phyloP scores from a whole-genome alignment of 1,139 yeast genomes.

The Citeromyces siamensis region DNA sequence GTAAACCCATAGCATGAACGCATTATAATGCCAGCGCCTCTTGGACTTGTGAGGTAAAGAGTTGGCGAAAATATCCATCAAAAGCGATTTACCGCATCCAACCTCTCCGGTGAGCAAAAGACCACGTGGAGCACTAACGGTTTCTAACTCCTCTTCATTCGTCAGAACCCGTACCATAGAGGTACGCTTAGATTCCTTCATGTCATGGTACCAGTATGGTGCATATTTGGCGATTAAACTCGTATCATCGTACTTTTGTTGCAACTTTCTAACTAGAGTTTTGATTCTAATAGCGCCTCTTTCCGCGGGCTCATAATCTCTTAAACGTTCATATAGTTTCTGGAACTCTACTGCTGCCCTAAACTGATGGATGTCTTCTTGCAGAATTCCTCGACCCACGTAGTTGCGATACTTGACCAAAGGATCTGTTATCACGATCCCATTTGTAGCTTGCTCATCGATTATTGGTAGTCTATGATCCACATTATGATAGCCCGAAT shows the following conservation, averaged over 20 bases:
- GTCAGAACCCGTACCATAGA: constrained; percentile 36
- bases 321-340: constrained; percentile 42
- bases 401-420: constrained; percentile 41
- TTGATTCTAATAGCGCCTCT: constrained; percentile 35
- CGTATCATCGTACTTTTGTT: constrained; percentile 11
- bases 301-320: constrained; percentile 47
- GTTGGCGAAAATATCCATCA: constrained; percentile 60
- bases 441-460: constrained; percentile 3
- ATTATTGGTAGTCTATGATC: constrained; percentile 10
- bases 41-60: constrained; percentile 53
- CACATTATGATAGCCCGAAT: background rate
- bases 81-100: constrained; percentile 67
- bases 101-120: constrained; percentile 60
- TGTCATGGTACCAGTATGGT: constrained; percentile 10
- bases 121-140: constrained; percentile 52
- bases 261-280: constrained; percentile 33
- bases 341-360: constrained; percentile 57
- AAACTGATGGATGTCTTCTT: constrained; percentile 45
- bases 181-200: constrained; percentile 11
- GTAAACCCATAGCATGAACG: constrained; percentile 58
- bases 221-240: background rate
- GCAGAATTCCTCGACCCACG: constrained; percentile 35
- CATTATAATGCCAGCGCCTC: constrained; percentile 61
- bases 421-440: constrained; percentile 51
- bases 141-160: constrained; percentile 52